Conservation (phyloP, 1,139 yeast species). For the Wickerhamiella pararugosa region DNA sequence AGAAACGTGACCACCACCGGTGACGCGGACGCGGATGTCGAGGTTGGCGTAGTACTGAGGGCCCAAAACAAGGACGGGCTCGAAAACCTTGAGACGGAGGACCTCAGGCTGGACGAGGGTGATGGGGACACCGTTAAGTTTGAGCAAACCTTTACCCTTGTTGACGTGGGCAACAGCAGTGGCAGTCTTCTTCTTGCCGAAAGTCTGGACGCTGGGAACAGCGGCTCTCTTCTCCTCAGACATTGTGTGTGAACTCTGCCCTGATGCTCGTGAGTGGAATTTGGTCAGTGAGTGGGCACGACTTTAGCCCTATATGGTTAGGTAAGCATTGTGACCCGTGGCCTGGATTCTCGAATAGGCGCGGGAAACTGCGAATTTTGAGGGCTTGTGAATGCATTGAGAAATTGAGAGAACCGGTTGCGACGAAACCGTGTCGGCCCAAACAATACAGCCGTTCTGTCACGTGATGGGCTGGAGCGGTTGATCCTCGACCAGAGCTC, state of each 20-base stretch:
- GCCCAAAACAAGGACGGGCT: slow-evolving; percentile 96
- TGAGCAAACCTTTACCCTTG: slow-evolving; percentile 98
- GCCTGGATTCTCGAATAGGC: too few relatives aligned
- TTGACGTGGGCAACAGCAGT: slow-evolving; percentile 99
- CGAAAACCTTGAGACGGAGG: slow-evolving; percentile 98
- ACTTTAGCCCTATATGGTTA: background rate
- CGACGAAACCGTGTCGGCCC: too few relatives aligned
- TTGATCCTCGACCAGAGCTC: too few relatives aligned
- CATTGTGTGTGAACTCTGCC: slow-evolving; percentile 6
- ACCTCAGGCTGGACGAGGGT: slow-evolving; percentile 98
- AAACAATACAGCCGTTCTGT: too few relatives aligned
- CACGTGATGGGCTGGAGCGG: too few relatives aligned
- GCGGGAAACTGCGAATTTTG: too few relatives aligned
- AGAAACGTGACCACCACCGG: slow-evolving; percentile 99
- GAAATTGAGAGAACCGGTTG: too few relatives aligned
- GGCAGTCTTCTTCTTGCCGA: slow-evolving; percentile 99
- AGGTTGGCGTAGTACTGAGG: slow-evolving; percentile 97
- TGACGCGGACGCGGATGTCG: slow-evolving; percentile 97
- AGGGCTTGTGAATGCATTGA: too few relatives aligned
- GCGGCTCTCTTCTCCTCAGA: slow-evolving; percentile 15
- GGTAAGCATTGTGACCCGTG: background rate
- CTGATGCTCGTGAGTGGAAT: background rate
- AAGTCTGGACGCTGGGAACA: slow-evolving; percentile 45
- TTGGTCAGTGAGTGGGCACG: background rate
- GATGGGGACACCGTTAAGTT: slow-evolving; percentile 98